phyloP scores from a whole-genome alignment of 176 grass and related monocot species.

The Neostapfia colusana region DNA sequence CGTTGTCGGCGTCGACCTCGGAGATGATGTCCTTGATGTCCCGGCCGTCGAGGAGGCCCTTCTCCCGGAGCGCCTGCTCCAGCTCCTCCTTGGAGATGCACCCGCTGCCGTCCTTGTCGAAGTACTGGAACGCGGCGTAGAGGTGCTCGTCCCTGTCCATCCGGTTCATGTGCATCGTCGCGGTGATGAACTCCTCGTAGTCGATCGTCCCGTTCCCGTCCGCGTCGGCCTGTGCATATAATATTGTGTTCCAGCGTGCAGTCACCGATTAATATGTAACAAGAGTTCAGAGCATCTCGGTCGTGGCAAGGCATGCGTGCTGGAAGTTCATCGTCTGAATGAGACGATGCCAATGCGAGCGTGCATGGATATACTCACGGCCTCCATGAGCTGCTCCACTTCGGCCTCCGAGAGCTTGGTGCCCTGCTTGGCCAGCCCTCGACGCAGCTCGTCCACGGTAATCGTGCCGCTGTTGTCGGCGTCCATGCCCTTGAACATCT shows the following conservation, averaged over 20 bases:
- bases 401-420: background rate
- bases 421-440: background rate
- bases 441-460: background rate
- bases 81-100: slow-evolving; percentile 83
- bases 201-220: slow-evolving; percentile 81
- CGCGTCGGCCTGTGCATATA: slow-evolving; percentile 65
- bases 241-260: too few relatives aligned
- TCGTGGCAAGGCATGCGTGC: too few relatives aligned
- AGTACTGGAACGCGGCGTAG: background rate
- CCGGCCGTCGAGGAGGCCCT: slow-evolving; percentile 67
- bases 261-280: too few relatives aligned
- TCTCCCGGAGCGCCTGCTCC: slow-evolving; percentile 81
- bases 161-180: slow-evolving; percentile 91
- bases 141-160: slow-evolving; percentile 58
- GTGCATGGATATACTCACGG: background rate
- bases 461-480: background rate
- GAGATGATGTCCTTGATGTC: slow-evolving; percentile 83
- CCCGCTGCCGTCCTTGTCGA: background rate
- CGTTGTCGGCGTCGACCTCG: slow-evolving; percentile 82
- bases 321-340: too few relatives aligned
- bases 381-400: background rate
- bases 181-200: slow-evolving; percentile 88
- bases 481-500: background rate
- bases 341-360: too few relatives aligned
- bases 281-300: too few relatives aligned